phyloP scores from a whole-genome alignment of 306 rosid genomes.

The Vigna angularis region DNA sequence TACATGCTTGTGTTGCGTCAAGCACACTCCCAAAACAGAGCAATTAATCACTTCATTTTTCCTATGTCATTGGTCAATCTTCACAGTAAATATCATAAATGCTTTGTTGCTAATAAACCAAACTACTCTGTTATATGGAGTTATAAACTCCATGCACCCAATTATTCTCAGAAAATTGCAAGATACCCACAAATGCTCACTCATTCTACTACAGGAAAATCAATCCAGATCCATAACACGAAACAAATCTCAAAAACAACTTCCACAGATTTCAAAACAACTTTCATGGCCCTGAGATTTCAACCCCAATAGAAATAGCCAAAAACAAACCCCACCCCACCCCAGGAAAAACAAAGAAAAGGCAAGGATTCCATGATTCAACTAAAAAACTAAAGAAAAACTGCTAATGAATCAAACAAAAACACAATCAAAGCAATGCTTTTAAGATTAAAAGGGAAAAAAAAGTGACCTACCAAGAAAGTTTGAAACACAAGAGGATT shows the following conservation, averaged over 20 bases:
- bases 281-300: background rate
- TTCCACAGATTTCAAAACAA: background rate
- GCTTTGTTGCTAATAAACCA: slow-evolving; percentile 30
- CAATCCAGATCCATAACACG: slow-evolving; percentile 52
- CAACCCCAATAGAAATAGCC: background rate
- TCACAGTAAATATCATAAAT: slow-evolving; percentile 9
- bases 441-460: background rate
- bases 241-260: slow-evolving; percentile 23
- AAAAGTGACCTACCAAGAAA: slow-evolving; percentile 21
- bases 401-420: background rate
- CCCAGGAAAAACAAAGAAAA: background rate
- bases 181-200: slow-evolving; percentile 30
- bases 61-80: background rate
- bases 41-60: background rate
- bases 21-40: slow-evolving; percentile 35
- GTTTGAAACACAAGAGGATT: slow-evolving; percentile 24
- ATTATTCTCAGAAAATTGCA: slow-evolving; percentile 28
- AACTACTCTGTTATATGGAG: background rate
- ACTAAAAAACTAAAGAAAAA: background rate
- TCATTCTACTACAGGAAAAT: slow-evolving; percentile 35
- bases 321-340: background rate
- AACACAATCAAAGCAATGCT: background rate
- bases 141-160: slow-evolving; percentile 12
- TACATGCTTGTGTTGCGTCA: background rate
- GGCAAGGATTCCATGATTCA: background rate